Evolutionary conservation across 1,139 yeast genomes (phyloP).

Genomic region (Yamadazyma friedrichii): DNA sequence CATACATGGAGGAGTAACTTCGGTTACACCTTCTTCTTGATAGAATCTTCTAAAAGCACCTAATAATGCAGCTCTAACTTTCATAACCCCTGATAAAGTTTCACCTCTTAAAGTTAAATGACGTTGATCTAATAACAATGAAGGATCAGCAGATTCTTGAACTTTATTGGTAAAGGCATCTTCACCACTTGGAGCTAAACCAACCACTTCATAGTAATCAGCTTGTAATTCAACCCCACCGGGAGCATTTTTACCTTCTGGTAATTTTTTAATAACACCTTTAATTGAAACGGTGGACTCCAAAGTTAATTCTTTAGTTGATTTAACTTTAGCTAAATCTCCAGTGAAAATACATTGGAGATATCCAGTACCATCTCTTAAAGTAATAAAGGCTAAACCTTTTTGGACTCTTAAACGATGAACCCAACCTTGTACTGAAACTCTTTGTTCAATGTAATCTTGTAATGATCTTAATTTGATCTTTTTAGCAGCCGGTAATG

Average conservation of each 20-base stretch:
- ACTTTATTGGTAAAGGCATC: constrained; percentile 93
- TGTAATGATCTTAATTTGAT: constrained; percentile 63
- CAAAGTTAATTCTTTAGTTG: constrained; percentile 79
- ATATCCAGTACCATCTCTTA: constrained; percentile 94
- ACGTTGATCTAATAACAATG: constrained; percentile 88
- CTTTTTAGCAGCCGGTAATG: constrained; percentile 60
- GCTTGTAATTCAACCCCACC: constrained; percentile 94
- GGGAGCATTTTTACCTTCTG: constrained; percentile 96
- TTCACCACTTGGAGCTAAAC: constrained; percentile 95
- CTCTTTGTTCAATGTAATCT: constrained; percentile 59
- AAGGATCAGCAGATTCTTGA: constrained; percentile 92
- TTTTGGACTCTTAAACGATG: constrained; percentile 93
- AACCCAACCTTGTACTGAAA: constrained; percentile 88
- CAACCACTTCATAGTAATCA: constrained; percentile 84
- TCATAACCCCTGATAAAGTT: constrained; percentile 89
- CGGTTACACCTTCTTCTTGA: constrained; percentile 71
- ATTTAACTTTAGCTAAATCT: constrained; percentile 86
- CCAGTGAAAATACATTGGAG: constrained; percentile 87
- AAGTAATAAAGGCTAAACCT: constrained; percentile 84
- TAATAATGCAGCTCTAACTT: constrained; percentile 83
- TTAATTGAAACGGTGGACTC: constrained; percentile 81
- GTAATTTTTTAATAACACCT: constrained; percentile 80
- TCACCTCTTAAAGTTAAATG: constrained; percentile 96
- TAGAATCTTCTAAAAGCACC: constrained; percentile 74
- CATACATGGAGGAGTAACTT: constrained; percentile 99